These are phyloP conservation scores for Infundibulicybe gibba DNA, from an alignment of 768 basidiomycete genomes.

Conservation along the genomic window DNA sequence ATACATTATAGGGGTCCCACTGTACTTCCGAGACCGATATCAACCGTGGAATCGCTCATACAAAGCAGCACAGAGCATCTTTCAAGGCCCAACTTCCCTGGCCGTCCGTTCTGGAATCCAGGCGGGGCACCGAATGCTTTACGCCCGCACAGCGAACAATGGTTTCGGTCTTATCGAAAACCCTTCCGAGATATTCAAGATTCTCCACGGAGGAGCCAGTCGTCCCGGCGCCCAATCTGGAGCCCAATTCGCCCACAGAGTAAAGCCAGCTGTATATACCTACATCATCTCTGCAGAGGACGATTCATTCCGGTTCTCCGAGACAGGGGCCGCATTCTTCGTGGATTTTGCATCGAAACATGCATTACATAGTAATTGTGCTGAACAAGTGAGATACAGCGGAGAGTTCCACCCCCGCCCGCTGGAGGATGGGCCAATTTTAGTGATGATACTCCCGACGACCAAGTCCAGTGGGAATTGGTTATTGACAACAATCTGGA, in stretches of 20 bases:
- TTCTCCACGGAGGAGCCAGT: slow-evolving; percentile 45
- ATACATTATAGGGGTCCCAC: slow-evolving; percentile 55
- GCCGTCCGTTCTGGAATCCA: slow-evolving; percentile 69
- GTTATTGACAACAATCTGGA: slow-evolving; percentile 90
- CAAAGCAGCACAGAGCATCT: slow-evolving; percentile 70
- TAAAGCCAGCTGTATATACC: slow-evolving; percentile 84
- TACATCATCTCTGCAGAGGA: slow-evolving; percentile 78
- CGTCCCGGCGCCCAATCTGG: slow-evolving; percentile 4
- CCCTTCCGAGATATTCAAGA: slow-evolving; percentile 40
- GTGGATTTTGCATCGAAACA: slow-evolving; percentile 87
- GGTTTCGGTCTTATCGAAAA: slow-evolving; percentile 56
- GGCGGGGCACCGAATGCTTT: slow-evolving; percentile 70
- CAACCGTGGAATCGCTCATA: slow-evolving; percentile 70
- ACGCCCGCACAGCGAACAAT: slow-evolving; percentile 63
- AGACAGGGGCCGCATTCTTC: slow-evolving; percentile 85
- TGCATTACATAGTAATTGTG: slow-evolving; percentile 77
- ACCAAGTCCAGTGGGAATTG: slow-evolving; percentile 69
- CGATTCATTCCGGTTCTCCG: slow-evolving; percentile 77
- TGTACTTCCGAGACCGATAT: slow-evolving; percentile 53
- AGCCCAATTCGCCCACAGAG: slow-evolving; percentile 31
- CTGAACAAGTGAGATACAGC: slow-evolving; percentile 60
- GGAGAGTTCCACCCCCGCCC: slow-evolving; percentile 78
- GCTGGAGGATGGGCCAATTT: slow-evolving; percentile 66
- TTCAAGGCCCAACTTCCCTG: slow-evolving; percentile 56
- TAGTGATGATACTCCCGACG: slow-evolving; percentile 49